Evolutionary conservation across 306 rosid species (phyloP).

Genomic region (Cucurbita argyrosperma): DNA sequence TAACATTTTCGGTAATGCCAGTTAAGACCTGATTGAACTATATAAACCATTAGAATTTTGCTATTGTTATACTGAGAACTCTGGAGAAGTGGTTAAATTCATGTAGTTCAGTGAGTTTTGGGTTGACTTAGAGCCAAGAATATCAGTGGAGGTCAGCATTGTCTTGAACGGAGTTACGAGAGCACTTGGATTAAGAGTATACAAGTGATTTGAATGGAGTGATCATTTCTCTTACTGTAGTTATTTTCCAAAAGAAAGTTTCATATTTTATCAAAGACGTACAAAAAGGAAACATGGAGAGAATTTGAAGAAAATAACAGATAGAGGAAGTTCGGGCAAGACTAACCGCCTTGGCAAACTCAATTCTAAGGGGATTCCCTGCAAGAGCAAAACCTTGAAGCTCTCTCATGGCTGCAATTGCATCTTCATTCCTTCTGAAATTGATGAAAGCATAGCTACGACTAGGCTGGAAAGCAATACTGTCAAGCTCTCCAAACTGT

Average conservation of each 20-base stretch:
- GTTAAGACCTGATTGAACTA: not conserved
- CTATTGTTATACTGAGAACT: not conserved
- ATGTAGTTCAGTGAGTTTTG: not conserved
- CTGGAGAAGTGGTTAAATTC: not conserved
- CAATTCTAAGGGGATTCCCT: constrained; percentile 77
- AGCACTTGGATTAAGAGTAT: not conserved
- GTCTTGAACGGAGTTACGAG: not conserved
- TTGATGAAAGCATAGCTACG: constrained; percentile 82
- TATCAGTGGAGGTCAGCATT: constrained; percentile 1
- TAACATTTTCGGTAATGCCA: not conserved
- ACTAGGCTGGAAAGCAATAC: constrained; percentile 69
- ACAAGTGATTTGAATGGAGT: not conserved
- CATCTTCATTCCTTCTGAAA: constrained; percentile 64
- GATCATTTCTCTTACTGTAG: not conserved
- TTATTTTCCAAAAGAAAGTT: not conserved
- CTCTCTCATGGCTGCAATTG: constrained; percentile 54
- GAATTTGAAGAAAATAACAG: constrained; percentile 27
- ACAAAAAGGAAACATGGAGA: constrained; percentile 11
- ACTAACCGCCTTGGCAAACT: constrained; percentile 99
- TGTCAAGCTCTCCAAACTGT: constrained; percentile 60
- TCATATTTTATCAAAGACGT: not conserved
- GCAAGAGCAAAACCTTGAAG: constrained; percentile 63
- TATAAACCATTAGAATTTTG: not conserved
- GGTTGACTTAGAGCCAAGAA: not conserved
- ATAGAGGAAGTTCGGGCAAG: constrained; percentile 39